Base-by-base conservation (phyloP, 1,284 basidiomycete genomes). In the Chalciporus sp. region DNA sequence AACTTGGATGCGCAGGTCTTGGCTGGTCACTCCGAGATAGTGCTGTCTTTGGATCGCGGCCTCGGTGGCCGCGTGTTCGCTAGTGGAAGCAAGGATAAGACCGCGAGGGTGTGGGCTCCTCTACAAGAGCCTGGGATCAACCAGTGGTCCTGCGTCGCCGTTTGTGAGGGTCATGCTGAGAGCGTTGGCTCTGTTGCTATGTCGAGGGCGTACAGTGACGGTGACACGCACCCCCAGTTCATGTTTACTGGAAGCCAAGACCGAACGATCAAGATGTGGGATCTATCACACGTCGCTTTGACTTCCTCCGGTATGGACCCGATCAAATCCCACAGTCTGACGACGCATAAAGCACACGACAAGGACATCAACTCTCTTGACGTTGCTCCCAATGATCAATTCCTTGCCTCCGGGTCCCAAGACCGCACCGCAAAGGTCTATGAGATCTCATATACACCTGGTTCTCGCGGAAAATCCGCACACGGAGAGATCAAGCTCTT, bases 301-400 rank as follows among this genome's bases (percentile, higher is more conserved):
- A 51, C 49, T 12, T 59, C 56, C 23, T 62, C 58, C 29, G 63
- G 63, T 26, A 67, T 55, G 45, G 71, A 72, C 28, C 54, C 71
- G 29, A 50, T 78, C 16, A 84, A 83, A 60, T 88, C 88, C 61
- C 86, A 83, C 62, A 94, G 92, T 57, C 76, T 99, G 23, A 80
- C 84, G n/a, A 99, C 97, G 3, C 84, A 91, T 51, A 91, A 91
- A 66, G 93, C 95, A 12, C 96, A 99, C 72, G 97, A 99, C 53
- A 99, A 98, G 75, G 97, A 99, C 73, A 98, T 99, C 75, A 99
- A 99, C 73, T 86, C 95, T 45, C 80, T 99, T 40, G 97, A 98
- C 70, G 79, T 99, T 23, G 81, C 96, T 14, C 95, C 95, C 3
- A 95, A 98, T 69, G 92, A 98, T 71, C 81, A 80, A 52, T 75